Percentiles rank a stretch among this genome's conserved stretches.
phyloP scores from a whole-genome alignment of 1,139 yeast genomes.

The Suhomyces maxii region DNA sequence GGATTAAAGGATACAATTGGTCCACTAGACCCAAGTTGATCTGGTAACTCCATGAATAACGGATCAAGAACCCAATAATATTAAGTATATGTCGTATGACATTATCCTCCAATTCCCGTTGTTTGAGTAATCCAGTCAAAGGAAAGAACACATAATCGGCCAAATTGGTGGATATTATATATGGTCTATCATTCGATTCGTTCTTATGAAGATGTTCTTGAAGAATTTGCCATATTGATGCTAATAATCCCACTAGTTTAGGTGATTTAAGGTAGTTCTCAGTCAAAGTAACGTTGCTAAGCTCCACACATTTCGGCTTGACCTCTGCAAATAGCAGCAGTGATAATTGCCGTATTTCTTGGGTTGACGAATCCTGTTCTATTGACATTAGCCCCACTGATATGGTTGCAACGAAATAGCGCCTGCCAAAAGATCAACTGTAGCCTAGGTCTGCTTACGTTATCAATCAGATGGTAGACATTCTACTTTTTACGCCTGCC shows the following conservation, averaged over 20 bases:
- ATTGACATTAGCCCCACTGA: conserved; percentile 1
- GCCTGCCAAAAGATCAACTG: neutral
- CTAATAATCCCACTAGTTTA: conserved; percentile 13
- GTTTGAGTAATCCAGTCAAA: conserved; percentile 34
- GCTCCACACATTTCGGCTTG: conserved; percentile 37
- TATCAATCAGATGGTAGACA: neutral
- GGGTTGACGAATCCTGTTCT: neutral
- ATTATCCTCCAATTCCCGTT: conserved; percentile 22
- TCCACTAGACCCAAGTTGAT: conserved; percentile 28
- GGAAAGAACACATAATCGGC: conserved; percentile 49
- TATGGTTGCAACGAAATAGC: conserved; percentile 4
- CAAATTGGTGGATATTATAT: conserved; percentile 29
- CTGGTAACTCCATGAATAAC: conserved; percentile 34
- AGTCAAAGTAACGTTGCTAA: conserved; percentile 24
- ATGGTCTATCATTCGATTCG: conserved; percentile 13
- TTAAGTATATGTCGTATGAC: conserved; percentile 25
- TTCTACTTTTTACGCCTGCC: neutral
- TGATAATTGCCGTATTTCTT: conserved; percentile 19
- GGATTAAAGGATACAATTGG: conserved; percentile 36
- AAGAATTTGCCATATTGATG: conserved; percentile 1
- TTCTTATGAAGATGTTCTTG: conserved; percentile 8
- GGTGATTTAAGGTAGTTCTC: conserved; percentile 8
- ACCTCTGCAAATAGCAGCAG: conserved; percentile 30
- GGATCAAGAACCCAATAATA: conserved; percentile 30
- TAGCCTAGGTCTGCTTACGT: neutral